Percentiles rank a stretch among this genome's conserved stretches.
phyloP scores from a whole-genome alignment of 2,329 filamentous ascomycete genomes.

The Chrysosporium keratinophilum region DNA sequence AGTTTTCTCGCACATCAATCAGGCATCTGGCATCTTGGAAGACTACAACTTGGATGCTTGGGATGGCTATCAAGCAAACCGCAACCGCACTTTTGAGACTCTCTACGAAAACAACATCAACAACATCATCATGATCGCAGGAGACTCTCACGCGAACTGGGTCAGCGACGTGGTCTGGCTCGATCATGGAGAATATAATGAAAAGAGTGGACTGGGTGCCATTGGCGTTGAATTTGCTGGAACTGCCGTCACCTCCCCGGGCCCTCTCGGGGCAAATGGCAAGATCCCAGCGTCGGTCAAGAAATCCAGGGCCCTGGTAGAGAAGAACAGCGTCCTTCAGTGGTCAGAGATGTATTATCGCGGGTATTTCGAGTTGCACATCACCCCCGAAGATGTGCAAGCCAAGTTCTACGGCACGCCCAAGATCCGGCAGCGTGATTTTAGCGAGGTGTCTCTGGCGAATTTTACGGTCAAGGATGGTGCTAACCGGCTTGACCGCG shows the following conservation, averaged over 20 bases:
- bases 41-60: conserved; percentile 49
- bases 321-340: conserved; percentile 53
- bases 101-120: conserved; percentile 59
- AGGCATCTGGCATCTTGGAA: conserved; percentile 22
- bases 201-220: conserved; percentile 44
- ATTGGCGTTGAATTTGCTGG: conserved; percentile 58
- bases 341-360: conserved; percentile 67
- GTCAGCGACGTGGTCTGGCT: conserved; percentile 52
- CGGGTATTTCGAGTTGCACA: conserved; percentile 58
- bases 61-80: conserved; percentile 59
- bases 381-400: conserved; percentile 48
- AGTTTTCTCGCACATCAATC: conserved; percentile 25
- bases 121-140: conserved; percentile 64
- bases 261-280: conserved; percentile 50
- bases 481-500: conserved; percentile 47
- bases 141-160: conserved; percentile 60
- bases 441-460: conserved; percentile 12
- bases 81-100: conserved; percentile 58
- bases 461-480: conserved; percentile 48
- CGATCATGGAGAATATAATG: conserved; percentile 43
- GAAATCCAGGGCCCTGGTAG: conserved; percentile 36
- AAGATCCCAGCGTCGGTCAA: conserved; percentile 44
- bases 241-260: conserved; percentile 53
- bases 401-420: conserved; percentile 50
- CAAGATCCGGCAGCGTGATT: conserved; percentile 8